phyloP scores from a whole-genome alignment of 192 early-diverging fungal genomes.

The Haplosporangium gracile region DNA sequence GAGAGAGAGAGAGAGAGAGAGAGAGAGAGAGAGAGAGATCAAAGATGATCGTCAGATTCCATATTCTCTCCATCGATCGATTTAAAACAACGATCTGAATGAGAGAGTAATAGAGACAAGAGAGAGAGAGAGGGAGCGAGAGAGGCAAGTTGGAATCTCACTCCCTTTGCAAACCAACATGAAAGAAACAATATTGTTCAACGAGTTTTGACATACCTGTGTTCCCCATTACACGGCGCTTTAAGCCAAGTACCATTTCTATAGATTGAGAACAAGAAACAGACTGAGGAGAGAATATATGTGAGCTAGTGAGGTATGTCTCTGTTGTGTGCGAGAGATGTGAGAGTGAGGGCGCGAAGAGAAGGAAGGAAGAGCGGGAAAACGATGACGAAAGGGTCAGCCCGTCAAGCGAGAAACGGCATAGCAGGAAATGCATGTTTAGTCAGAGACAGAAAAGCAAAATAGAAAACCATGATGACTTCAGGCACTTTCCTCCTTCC shows the following conservation, averaged over 20 bases:
- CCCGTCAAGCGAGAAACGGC: background rate
- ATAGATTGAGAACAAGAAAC: background rate
- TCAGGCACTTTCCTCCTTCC: background rate
- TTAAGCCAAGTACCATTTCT: background rate
- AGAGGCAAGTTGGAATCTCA: background rate
- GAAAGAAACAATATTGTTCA: no score
- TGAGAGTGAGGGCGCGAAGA: background rate
- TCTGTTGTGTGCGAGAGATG: no score
- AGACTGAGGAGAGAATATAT: background rate
- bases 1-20: no score
- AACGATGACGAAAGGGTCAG: background rate
- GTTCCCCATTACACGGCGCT: background rate
- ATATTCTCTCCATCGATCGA: constrained; percentile 13
- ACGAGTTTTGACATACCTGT: no score
- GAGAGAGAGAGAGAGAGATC: no score
- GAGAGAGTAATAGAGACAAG: background rate
- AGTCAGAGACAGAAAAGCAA: background rate
- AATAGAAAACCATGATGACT: background rate
- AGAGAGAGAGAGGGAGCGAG: background rate
- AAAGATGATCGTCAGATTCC: constrained; percentile 1
- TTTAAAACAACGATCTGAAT: constrained; percentile 4
- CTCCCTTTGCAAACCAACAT: background rate
- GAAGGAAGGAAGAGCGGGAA: background rate
- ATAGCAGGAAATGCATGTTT: background rate
- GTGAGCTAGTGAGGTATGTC: no score